Evolutionary conservation across 1,284 basidiomycete genomes (phyloP), one percentile per base, ranked within the genome.

Genomic region (Calocybe gambosa): DNA sequence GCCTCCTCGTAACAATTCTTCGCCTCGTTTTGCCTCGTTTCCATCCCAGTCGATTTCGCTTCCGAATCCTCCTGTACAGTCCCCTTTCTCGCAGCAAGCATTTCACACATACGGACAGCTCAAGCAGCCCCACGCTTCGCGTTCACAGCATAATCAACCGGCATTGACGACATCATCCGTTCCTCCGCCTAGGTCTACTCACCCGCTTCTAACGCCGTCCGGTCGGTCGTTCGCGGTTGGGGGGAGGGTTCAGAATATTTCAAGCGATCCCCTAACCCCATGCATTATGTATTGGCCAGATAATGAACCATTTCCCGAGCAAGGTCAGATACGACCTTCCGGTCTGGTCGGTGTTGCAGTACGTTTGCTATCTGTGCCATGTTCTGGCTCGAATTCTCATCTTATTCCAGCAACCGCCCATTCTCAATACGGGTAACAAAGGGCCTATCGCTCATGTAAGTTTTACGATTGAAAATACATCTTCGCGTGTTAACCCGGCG

Each of bases 281-380:
- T 87, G 86, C 55, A 73, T 88, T 65, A 82, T 90, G 78, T 89
- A 83, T 58, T 90, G 87, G 88, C 87, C 88, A 5, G 86, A 89
- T 62, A 90, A 90, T 54, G 87, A 90, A 58, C 75, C 84, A 1
- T 69, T 86, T 49, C 87, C 88, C 0, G 81, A 85, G 52, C 77
- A 77, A 58, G 79, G 81, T 13, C 87, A 89, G 65, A 82, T 89
- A 52, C 73, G 86, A 5, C 86, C 85, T 0, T 70, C 68, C 49
- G 68, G 57, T 21, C 62, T 78, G 13, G 62, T 69, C 46, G 78
- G 78, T 18, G 55, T 79, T 20, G 68, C 76, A 47, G 84, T 82
- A 60, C 48, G 81, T 48, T 38, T 9, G 29, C 44, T 28, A 34
- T 9, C 35, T 42, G 5, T 23, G 25, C 28, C 40, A 39, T 25